Base-by-base conservation (phyloP, 495 filamentous ascomycete species). In the Physcia stellaris region DNA sequence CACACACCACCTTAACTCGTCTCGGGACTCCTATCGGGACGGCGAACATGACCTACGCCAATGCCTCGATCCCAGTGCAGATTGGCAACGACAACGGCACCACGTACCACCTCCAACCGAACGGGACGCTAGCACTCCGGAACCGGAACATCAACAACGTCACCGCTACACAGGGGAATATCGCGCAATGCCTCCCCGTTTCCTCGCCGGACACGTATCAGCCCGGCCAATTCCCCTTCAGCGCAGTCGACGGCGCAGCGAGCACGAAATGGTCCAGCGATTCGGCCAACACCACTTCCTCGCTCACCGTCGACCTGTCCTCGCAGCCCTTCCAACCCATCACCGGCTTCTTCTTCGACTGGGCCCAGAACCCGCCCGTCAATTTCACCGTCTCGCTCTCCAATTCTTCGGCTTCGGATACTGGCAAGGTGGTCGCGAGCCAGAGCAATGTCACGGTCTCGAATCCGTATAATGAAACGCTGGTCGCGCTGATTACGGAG, bases 241-340 rank as follows among this genome's bases (percentile, higher is more conserved):
- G 70, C 0, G 78, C 75, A 0, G 70, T 81, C 19, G 82, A 87
- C 46, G 82, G 82, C 32, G 73, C 76, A 1, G 63, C 70, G 0
- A 68, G 71, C 20, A 87, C 82, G 0, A 70, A 70, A 35, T 87
- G 82, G 82, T 80, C 83, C 47, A 80, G 82, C 1, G 51, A 58
- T 1, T 53, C 58, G 4, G 63, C 72, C 32, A 50, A 50, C 0
- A 66, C 67, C 0, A 39, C 70, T 2, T 59, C 54, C 45, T 58
- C 66, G 0, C 36, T 72, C 19, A 72, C 68, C 1, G 55, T 72
- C 7, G 63, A 65, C 0, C 43, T 84, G 6, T 51, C 64, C 2
- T 54, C 66, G 9, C 56, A 71, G 13, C 49, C 55, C 2, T 53
- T 56, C 12, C 46, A 60, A 19, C 55, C 56, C 13, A 59, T 83